These are phyloP conservation scores for Arabidopsis arenosa DNA, from an alignment of 345 rosid genomes.

Conservation along the genomic window DNA sequence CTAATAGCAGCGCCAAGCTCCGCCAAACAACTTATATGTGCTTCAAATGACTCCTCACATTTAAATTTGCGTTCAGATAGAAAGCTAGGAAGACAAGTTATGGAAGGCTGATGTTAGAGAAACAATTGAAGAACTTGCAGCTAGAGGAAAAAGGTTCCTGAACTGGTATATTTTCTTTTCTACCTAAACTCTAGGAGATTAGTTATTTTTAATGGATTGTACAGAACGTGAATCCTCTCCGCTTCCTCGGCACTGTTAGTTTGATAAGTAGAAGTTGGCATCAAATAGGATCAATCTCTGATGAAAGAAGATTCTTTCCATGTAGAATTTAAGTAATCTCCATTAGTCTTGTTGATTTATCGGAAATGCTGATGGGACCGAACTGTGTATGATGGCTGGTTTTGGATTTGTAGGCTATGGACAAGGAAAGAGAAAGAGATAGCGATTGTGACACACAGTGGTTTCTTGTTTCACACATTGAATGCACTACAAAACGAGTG, in stretches of 20 bases:
- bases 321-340: neutral
- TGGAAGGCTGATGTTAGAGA: conserved; percentile 92
- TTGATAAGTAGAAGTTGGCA: conserved; percentile 5
- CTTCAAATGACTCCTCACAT: conserved; percentile 40
- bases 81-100: conserved; percentile 71
- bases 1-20: conserved; percentile 17
- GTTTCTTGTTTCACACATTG: conserved; percentile 84
- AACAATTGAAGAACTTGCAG: conserved; percentile 74
- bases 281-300: neutral
- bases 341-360: neutral
- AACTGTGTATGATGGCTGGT: conserved; percentile 18
- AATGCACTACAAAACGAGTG: conserved; percentile 77
- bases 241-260: neutral
- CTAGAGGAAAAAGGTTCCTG: conserved; percentile 77
- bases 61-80: conserved; percentile 57
- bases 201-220: neutral
- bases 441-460: conserved; percentile 95
- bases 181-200: neutral
- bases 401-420: conserved; percentile 74
- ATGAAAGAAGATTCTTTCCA: neutral
- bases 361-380: neutral
- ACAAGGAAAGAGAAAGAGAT: conserved; percentile 96
- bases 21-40: neutral
- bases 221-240: neutral
- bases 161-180: conserved; percentile 61